phyloP scores from a whole-genome alignment of 495 filamentous ascomycete genomes.

The Trichocladium antarcticum region DNA sequence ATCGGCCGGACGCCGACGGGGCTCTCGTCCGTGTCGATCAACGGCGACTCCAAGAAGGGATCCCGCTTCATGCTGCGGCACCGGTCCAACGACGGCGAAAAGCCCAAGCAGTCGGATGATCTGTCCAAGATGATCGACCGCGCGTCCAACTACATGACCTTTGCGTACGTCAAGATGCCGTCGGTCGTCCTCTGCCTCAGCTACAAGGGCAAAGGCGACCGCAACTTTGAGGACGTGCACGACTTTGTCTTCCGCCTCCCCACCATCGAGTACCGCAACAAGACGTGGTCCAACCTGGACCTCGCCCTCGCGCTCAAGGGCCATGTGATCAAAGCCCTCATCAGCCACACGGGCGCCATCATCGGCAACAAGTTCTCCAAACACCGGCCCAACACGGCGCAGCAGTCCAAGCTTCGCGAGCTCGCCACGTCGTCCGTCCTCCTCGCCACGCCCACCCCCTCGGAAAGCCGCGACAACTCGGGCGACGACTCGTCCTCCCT shows the following conservation, averaged over 20 bases:
- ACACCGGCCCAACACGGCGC: conserved; percentile 65
- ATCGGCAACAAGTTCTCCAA: conserved; percentile 93
- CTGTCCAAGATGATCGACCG: conserved; percentile 96
- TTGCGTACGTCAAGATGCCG: conserved; percentile 88
- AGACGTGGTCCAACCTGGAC: conserved; percentile 97
- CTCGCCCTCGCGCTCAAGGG: conserved; percentile 85
- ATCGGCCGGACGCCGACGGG: conserved; percentile 42
- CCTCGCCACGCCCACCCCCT: conserved; percentile 30
- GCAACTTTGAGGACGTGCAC: conserved; percentile 92
- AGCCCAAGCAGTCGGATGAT: conserved; percentile 62
- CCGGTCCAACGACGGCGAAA: conserved; percentile 29
- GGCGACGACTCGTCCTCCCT: conserved; percentile 41
- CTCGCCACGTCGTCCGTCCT: conserved; percentile 54
- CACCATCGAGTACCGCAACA: conserved; percentile 90
- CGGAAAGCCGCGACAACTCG: conserved; percentile 34
- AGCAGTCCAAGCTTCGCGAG: conserved; percentile 69
- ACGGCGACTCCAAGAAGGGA: conserved; percentile 41
- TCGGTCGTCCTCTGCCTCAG: conserved; percentile 90
- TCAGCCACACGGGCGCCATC: conserved; percentile 91
- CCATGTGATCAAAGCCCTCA: conserved; percentile 84
- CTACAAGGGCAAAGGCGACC: conserved; percentile 92
- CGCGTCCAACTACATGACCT: conserved; percentile 93
- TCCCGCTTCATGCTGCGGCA: conserved; percentile 37
- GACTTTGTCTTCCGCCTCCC: conserved; percentile 95
- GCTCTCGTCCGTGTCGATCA: conserved; percentile 32